These are phyloP conservation scores for Candida sanyiensis DNA, from an alignment of 805 yeast species.

Conservation along the genomic window DNA sequence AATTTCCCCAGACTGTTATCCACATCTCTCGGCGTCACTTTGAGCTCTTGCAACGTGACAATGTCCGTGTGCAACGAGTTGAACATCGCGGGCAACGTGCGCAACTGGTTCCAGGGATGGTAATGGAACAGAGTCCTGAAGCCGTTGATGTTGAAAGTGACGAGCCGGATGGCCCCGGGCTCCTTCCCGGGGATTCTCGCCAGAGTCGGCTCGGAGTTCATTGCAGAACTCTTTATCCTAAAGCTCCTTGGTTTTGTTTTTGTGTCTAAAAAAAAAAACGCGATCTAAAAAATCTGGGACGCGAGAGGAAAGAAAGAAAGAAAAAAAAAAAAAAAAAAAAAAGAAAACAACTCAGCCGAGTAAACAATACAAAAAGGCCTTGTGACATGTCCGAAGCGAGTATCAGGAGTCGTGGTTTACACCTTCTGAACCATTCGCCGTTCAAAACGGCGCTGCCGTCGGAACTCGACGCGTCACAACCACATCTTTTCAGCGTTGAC, in stretches of 20 bases:
- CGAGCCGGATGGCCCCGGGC: conserved; percentile 3
- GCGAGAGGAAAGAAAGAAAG: background rate
- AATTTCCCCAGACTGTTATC: conserved; percentile 44
- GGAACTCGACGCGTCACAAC: conserved; percentile 5
- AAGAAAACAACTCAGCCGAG: background rate
- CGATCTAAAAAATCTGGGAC: background rate
- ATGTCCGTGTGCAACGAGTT: conserved; percentile 60
- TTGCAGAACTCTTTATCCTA: background rate
- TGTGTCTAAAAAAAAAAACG: background rate
- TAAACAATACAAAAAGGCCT: conserved; percentile 1
- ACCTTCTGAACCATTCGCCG: conserved; percentile 16
- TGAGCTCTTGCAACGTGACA: conserved; percentile 83
- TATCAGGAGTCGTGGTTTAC: conserved; percentile 8
- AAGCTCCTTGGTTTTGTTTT: background rate
- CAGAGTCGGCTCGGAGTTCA: background rate
- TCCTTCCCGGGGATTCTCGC: conserved; percentile 1
- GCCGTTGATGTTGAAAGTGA: conserved; percentile 85
- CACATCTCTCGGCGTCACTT: conserved; percentile 49
- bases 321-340: background rate
- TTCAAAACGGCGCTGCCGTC: conserved; percentile 17
- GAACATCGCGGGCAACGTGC: conserved; percentile 38
- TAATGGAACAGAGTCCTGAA: conserved; percentile 72
- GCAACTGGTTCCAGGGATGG: conserved; percentile 69
- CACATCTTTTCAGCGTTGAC: conserved; percentile 3
- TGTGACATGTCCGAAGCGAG: conserved; percentile 4